Conservation (phyloP, 2,329 filamentous ascomycete genomes). For the Exophiala bonariae region DNA sequence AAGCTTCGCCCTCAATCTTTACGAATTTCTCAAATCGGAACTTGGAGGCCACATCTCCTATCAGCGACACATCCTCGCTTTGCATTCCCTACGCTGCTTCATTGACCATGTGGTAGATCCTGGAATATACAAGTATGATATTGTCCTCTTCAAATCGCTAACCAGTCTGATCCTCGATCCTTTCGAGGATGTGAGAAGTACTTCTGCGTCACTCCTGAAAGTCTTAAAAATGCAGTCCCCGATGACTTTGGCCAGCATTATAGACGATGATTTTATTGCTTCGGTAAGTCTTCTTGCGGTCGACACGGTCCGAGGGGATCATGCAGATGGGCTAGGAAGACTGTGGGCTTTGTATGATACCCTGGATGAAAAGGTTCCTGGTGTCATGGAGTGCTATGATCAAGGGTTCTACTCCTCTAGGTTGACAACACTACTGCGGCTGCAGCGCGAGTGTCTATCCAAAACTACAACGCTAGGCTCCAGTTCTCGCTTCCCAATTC, state of each 20-base stretch:
- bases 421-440: background rate
- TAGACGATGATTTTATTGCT: conserved; percentile 49
- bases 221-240: conserved; percentile 2
- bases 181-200: conserved; percentile 82
- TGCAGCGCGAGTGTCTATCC: conserved; percentile 3
- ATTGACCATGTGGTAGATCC: conserved; percentile 8
- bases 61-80: conserved; percentile 78
- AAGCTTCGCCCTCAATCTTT: conserved; percentile 12
- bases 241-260: conserved; percentile 8
- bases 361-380: background rate
- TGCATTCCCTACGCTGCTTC: conserved; percentile 69
- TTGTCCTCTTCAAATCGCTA: conserved; percentile 55
- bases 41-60: conserved; percentile 82
- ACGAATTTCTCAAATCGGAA: conserved; percentile 52
- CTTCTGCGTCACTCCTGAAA: conserved; percentile 47
- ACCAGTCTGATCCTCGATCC: conserved; percentile 82
- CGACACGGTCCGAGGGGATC: conserved; percentile 79
- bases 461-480: background rate
- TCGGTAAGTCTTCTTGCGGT: conserved; percentile 58
- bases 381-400: no score
- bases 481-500: conserved; percentile 18
- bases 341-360: conserved; percentile 11
- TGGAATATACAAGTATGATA: conserved; percentile 21
- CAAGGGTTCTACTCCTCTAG: no score
- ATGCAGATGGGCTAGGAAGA: conserved; percentile 81